Conservation (phyloP, 2,329 filamentous ascomycete genomes). For the Phyllosticta citriasiana region DNA sequence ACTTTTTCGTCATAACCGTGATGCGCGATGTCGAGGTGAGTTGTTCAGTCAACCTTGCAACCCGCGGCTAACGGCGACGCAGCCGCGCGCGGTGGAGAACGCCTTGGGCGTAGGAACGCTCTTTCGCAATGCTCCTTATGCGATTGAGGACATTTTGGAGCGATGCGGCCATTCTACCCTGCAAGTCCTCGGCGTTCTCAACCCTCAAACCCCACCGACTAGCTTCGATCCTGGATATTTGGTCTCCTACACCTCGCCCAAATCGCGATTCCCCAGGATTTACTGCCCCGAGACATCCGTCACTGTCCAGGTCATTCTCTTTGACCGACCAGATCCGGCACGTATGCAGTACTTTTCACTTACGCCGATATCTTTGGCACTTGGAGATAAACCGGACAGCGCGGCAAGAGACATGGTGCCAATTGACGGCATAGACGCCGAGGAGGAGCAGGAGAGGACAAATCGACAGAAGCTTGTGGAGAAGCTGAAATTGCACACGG, state of each 20-base stretch:
- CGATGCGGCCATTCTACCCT: slow-evolving; percentile 75
- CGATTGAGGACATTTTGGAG: slow-evolving; percentile 69
- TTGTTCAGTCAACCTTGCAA: slow-evolving; percentile 12
- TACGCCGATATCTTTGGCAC: slow-evolving; percentile 74
- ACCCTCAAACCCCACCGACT: slow-evolving; percentile 43
- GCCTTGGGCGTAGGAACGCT: slow-evolving; percentile 76
- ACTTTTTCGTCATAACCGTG: slow-evolving; percentile 82
- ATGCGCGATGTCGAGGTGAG: slow-evolving; percentile 83
- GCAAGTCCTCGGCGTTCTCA: slow-evolving; percentile 77
- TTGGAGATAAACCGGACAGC: slow-evolving; percentile 50
- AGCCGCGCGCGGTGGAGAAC: slow-evolving; percentile 75
- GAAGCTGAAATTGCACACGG: slow-evolving; percentile 81
- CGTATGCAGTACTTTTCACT: slow-evolving; percentile 96
- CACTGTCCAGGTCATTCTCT: slow-evolving; percentile 79
- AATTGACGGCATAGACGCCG: slow-evolving; percentile 54
- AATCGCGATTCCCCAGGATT: slow-evolving; percentile 56
- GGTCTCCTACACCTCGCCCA: slow-evolving; percentile 45
- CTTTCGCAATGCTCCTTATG: slow-evolving; percentile 71
- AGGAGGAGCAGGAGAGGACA: slow-evolving; percentile 57
- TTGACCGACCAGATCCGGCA: slow-evolving; percentile 72
- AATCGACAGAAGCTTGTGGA: slow-evolving; percentile 61
- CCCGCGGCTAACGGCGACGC: slow-evolving; percentile 11
- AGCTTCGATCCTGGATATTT: slow-evolving; percentile 53
- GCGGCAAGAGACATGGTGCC: slow-evolving; percentile 29
- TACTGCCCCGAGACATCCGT: slow-evolving; percentile 58